Percentiles rank a stretch among this genome's conserved stretches.
Evolutionary conservation across 2,329 filamentous ascomycete species (phyloP).

Genomic region (Colletotrichum sublineola): DNA sequence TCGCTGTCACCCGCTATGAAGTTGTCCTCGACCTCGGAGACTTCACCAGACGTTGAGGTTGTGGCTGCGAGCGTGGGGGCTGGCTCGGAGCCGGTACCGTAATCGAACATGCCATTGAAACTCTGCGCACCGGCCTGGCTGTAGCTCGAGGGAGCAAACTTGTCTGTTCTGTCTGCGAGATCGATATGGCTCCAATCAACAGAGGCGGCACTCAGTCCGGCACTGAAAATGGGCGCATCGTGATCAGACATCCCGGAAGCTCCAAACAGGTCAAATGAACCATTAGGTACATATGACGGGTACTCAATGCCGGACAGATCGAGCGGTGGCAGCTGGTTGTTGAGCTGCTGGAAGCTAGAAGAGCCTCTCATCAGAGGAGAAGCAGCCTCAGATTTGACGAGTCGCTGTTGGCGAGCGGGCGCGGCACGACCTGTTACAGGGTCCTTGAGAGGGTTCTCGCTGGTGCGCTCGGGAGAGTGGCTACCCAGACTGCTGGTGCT

Average conservation of each 20-base stretch:
- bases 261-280: slow-evolving; percentile 66
- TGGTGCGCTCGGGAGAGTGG: slow-evolving; percentile 59
- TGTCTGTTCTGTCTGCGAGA: slow-evolving; percentile 59
- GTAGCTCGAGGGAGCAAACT: slow-evolving; percentile 67
- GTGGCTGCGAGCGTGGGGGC: slow-evolving; percentile 67
- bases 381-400: slow-evolving; percentile 72
- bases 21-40: slow-evolving; percentile 75
- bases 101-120: slow-evolving; percentile 66
- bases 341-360: slow-evolving; percentile 65
- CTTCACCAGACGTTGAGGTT: slow-evolving; percentile 75
- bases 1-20: slow-evolving; percentile 62
- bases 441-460: slow-evolving; percentile 56
- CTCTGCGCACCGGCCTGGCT: slow-evolving; percentile 65
- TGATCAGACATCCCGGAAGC: slow-evolving; percentile 61
- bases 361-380: slow-evolving; percentile 67
- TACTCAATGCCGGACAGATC: slow-evolving; percentile 71
- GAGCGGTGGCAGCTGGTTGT: slow-evolving; percentile 67
- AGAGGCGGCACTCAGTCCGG: slow-evolving; percentile 69
- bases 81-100: slow-evolving; percentile 65
- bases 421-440: slow-evolving; percentile 53
- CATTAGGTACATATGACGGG: slow-evolving; percentile 60
- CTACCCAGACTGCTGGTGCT: slow-evolving; percentile 64
- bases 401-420: slow-evolving; percentile 62
- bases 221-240: slow-evolving; percentile 72
- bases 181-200: slow-evolving; percentile 63